Conservation (phyloP, 176 grass and related monocot species). For the Aegilops sharonensis region DNA sequence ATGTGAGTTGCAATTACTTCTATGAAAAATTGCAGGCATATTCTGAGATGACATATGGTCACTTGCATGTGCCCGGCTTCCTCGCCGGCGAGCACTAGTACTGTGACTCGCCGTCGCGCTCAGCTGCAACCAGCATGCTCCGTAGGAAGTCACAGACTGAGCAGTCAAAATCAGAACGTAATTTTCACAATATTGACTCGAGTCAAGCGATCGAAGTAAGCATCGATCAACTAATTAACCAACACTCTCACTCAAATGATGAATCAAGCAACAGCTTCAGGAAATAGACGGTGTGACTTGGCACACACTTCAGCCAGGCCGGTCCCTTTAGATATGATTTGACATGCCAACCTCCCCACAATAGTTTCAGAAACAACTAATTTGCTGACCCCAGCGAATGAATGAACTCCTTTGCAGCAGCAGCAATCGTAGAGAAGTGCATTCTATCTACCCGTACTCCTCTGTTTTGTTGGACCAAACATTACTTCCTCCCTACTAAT, state of each 20-base stretch:
- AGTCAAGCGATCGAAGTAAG: not conserved
- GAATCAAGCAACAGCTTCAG: not conserved
- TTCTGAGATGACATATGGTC: not conserved
- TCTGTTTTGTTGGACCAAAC: slow-evolving; percentile 21
- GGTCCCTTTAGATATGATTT: not conserved
- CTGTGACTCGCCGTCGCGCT: not conserved
- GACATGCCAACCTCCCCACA: not conserved
- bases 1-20: not conserved
- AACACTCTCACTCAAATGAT: not conserved
- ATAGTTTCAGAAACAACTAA: not conserved
- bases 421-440: not conserved
- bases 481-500: not conserved
- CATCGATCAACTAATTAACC: not conserved
- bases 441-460: slow-evolving; percentile 8
- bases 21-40: not conserved
- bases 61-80: not conserved
- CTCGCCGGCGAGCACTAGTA: not conserved
- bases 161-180: not conserved
- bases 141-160: not conserved
- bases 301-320: not conserved
- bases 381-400: not conserved
- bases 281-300: not conserved
- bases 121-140: not conserved
- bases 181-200: not conserved
- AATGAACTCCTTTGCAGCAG: not conserved